A percentile compares a stretch with the other conserved stretches of the same genome.
phyloP scores from a whole-genome alignment of 1,139 yeast genomes.

The Debaryomyces sp. region DNA sequence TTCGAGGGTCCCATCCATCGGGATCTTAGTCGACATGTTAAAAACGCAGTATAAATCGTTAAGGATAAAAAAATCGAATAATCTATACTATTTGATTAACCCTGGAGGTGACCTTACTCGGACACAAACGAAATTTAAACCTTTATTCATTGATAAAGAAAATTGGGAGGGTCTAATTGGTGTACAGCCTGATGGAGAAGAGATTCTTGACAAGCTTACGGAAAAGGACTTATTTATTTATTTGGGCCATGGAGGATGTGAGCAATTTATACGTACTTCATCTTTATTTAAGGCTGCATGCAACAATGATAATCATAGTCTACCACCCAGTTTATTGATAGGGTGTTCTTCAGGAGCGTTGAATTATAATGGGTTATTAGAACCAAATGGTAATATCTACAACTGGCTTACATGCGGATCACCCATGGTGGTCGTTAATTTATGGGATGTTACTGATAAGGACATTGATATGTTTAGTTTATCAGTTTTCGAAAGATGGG shows the following conservation, averaged over 20 bases:
- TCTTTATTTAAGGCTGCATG: slow-evolving; percentile 25
- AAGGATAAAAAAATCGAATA: slow-evolving; percentile 10
- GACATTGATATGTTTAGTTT: slow-evolving; percentile 83
- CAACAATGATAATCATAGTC: slow-evolving; percentile 17
- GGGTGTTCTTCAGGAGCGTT: slow-evolving; percentile 92
- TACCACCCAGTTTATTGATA: slow-evolving; percentile 78
- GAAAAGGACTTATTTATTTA: slow-evolving; percentile 64
- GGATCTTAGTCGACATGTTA: slow-evolving; percentile 47
- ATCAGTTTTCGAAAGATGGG: slow-evolving; percentile 63
- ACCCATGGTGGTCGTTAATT: slow-evolving; percentile 79
- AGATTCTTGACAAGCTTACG: slow-evolving; percentile 37
- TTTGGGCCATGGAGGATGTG: slow-evolving; percentile 96
- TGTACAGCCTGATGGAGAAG: slow-evolving; percentile 56
- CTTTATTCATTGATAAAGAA: slow-evolving; percentile 36
- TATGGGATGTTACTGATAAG: slow-evolving; percentile 98
- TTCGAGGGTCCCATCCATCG: slow-evolving; percentile 75
- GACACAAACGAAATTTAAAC: slow-evolving; percentile 66
- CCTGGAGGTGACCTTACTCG: slow-evolving; percentile 77
- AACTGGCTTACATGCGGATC: slow-evolving; percentile 80
- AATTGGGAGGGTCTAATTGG: slow-evolving; percentile 63
- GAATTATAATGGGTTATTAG: slow-evolving; percentile 59
- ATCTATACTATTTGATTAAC: slow-evolving; percentile 65
- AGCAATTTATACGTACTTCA: slow-evolving; percentile 62
- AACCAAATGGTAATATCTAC: slow-evolving; percentile 75
- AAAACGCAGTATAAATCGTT: slow-evolving; percentile 12